These are phyloP conservation scores for Cyclostephanos invisitatus DNA, from an alignment of 108 stramenopile species.

Conservation along the genomic window DNA sequence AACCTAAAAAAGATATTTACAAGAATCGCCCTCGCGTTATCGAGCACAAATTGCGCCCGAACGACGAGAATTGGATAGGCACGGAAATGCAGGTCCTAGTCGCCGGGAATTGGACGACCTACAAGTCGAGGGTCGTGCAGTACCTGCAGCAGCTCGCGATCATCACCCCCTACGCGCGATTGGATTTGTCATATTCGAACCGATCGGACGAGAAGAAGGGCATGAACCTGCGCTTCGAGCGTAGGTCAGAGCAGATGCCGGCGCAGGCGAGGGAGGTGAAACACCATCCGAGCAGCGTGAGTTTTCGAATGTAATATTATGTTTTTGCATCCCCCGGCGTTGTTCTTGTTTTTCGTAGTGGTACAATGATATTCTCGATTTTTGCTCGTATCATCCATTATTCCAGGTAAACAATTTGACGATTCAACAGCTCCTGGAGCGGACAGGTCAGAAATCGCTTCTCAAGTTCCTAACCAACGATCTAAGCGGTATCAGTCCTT, in stretches of 20 bases:
- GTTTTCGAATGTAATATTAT: neutral
- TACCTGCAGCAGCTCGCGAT: conserved; percentile 96
- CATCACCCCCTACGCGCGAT: conserved; percentile 93
- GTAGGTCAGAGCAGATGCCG: conserved; percentile 91
- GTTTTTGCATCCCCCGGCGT: neutral
- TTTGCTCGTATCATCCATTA: neutral
- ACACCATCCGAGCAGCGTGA: conserved; percentile 91
- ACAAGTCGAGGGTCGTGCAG: conserved; percentile 85
- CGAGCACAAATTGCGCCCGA: conserved; percentile 68
- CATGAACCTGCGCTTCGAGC: conserved; percentile 69
- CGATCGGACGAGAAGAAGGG: conserved; percentile 60
- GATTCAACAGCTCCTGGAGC: conserved; percentile 88
- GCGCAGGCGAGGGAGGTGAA: conserved; percentile 87
- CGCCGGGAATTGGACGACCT: conserved; percentile 92
- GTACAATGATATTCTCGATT: too few relatives aligned
- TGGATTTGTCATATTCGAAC: conserved; percentile 75
- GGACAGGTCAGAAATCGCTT: conserved; percentile 71
- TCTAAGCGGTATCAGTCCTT: conserved; percentile 64
- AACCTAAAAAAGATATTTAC: conserved; percentile 62
- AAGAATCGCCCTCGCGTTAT: conserved; percentile 87
- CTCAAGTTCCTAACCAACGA: conserved; percentile 76
- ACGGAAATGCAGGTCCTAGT: conserved; percentile 88
- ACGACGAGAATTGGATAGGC: conserved; percentile 77
- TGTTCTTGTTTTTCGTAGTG: neutral
- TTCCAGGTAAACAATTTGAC: conserved; percentile 84